These are phyloP conservation scores for Termitomyces sp. DNA, from an alignment of 768 basidiomycete species.

Conservation along the genomic window DNA sequence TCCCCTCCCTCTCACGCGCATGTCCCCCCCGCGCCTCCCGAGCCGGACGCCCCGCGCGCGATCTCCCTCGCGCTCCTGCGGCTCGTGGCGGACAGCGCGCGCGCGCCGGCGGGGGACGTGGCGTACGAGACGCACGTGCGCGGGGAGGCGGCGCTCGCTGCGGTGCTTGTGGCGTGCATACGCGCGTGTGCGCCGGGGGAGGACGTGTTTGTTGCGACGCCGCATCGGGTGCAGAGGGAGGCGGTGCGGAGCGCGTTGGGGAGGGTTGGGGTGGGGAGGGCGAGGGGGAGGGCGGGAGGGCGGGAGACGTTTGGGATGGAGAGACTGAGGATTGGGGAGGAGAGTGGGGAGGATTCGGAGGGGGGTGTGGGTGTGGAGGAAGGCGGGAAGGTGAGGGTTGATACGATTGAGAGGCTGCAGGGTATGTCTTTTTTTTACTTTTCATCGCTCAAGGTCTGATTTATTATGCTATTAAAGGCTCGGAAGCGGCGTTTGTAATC, in stretches of 20 bases:
- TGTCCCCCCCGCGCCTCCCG: too few relatives aligned
- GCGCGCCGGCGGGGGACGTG: conserved; percentile 32
- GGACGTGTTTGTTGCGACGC: conserved; percentile 49
- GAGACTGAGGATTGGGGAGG: conserved; percentile 12
- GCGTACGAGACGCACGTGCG: conserved; percentile 45
- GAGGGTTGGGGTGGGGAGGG: not conserved
- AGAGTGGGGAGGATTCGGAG: too few relatives aligned
- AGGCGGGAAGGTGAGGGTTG: conserved; percentile 40
- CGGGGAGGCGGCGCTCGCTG: conserved; percentile 44
- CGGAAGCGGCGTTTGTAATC: conserved; percentile 51
- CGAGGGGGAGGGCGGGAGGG: not conserved
- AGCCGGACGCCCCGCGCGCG: conserved; percentile 22
- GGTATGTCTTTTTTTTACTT: conserved; percentile 23
- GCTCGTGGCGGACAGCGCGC: conserved; percentile 29
- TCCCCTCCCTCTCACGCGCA: conserved; percentile 15
- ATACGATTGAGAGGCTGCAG: conserved; percentile 50
- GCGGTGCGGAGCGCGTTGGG: conserved; percentile 42
- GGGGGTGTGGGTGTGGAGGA: too few relatives aligned
- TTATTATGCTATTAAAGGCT: conserved; percentile 27
- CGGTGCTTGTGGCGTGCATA: conserved; percentile 25
- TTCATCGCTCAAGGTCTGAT: not conserved
- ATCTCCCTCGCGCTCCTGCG: conserved; percentile 44
- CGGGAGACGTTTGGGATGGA: not conserved
- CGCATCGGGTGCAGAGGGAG: conserved; percentile 50
- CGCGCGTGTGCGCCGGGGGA: conserved; percentile 33